Conservation (phyloP, 495 filamentous ascomycete species). For the Aspergillus mulundensis region DNA sequence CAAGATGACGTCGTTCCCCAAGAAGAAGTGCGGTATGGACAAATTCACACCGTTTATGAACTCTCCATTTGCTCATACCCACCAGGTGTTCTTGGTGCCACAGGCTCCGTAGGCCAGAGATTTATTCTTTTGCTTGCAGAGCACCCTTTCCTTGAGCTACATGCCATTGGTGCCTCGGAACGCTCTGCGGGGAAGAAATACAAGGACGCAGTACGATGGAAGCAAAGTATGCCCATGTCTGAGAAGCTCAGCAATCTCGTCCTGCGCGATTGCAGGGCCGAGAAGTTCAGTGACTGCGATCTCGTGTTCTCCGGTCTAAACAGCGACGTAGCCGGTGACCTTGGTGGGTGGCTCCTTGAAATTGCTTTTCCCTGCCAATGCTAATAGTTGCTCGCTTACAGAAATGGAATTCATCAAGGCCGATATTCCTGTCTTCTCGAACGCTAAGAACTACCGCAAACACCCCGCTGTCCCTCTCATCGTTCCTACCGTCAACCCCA, state of each 20-base stretch:
- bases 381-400: constrained; percentile 22
- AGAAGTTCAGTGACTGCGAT: constrained; percentile 76
- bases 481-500: constrained; percentile 77
- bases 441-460: constrained; percentile 84
- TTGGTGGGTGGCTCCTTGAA: constrained; percentile 46
- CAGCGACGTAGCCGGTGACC: constrained; percentile 75
- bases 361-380: not conserved
- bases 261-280: constrained; percentile 69
- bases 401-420: constrained; percentile 78
- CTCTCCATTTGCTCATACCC: constrained; percentile 22
- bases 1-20: constrained; percentile 37
- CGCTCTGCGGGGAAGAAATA: constrained; percentile 79
- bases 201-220: constrained; percentile 79
- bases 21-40: constrained; percentile 47
- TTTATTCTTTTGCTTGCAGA: constrained; percentile 79
- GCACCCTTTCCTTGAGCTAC: constrained; percentile 71
- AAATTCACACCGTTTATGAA: not conserved
- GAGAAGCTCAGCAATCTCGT: constrained; percentile 62
- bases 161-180: constrained; percentile 74
- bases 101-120: constrained; percentile 78
- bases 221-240: constrained; percentile 72
- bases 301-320: constrained; percentile 88
- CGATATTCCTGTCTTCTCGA: constrained; percentile 78
- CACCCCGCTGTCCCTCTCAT: constrained; percentile 80
- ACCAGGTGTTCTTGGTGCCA: constrained; percentile 44